Evolutionary conservation across 2,329 filamentous ascomycete genomes (phyloP).

Genomic region (Epichloe baconii): DNA sequence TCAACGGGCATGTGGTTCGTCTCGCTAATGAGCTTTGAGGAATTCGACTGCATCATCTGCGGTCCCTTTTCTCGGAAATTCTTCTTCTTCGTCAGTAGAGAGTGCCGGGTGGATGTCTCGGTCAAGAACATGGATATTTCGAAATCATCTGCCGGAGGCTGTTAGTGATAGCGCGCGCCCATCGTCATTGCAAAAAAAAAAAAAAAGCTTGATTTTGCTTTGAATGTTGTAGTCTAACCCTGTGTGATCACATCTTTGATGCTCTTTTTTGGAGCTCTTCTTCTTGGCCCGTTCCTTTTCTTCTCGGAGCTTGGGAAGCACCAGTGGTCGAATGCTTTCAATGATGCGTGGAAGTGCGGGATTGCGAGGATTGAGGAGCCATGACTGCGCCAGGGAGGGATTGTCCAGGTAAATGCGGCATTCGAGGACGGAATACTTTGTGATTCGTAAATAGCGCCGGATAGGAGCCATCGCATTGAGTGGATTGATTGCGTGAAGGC

Average conservation of each 20-base stretch:
- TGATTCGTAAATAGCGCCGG: conserved; percentile 80
- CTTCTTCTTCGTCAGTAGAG: conserved; percentile 76
- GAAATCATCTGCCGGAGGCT: conserved; percentile 60
- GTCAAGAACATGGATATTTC: conserved; percentile 91
- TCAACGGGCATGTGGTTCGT: conserved; percentile 42
- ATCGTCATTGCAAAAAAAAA: neutral
- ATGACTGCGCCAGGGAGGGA: conserved; percentile 67
- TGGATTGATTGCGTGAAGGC: neutral
- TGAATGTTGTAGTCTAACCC: conserved; percentile 35
- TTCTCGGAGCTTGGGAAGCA: conserved; percentile 83
- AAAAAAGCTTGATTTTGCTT: neutral
- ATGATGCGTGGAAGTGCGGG: conserved; percentile 74
- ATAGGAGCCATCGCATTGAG: conserved; percentile 61
- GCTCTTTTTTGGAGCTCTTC: conserved; percentile 56
- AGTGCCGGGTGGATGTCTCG: conserved; percentile 72
- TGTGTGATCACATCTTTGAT: conserved; percentile 80
- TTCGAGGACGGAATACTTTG: conserved; percentile 89
- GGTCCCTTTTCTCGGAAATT: conserved; percentile 49
- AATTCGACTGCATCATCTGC: conserved; percentile 45
- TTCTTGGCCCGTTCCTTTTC: conserved; percentile 53
- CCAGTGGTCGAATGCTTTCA: conserved; percentile 68
- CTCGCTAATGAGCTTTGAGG: conserved; percentile 45
- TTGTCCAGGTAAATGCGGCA: conserved; percentile 93
- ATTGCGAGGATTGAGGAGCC: conserved; percentile 67
- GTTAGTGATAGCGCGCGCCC: neutral